phyloP scores from a whole-genome alignment of 352 stramenopile species.

The Globisporangium emineosum region DNA sequence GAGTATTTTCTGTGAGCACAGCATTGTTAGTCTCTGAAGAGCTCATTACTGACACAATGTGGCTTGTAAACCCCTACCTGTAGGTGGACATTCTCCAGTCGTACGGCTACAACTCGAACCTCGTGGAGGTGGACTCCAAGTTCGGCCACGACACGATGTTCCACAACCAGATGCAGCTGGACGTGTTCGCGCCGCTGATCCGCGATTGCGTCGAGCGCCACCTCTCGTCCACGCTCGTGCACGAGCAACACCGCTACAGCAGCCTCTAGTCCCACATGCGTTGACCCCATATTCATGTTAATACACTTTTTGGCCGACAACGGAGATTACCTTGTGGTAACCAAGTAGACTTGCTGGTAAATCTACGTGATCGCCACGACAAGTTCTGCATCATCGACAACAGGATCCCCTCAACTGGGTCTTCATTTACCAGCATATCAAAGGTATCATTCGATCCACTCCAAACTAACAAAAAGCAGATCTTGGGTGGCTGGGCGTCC shows the following conservation, averaged over 20 bases:
- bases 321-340: background rate
- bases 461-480: too few species aligned
- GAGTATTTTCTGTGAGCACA: background rate
- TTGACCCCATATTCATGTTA: background rate
- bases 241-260: constrained; percentile 81
- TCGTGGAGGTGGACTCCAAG: constrained; percentile 80
- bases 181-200: constrained; percentile 70
- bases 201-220: constrained; percentile 70
- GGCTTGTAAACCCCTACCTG: background rate
- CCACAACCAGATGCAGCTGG: constrained; percentile 72
- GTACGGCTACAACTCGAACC: constrained; percentile 56
- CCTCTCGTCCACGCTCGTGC: constrained; percentile 42
- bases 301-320: background rate
- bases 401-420: background rate
- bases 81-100: constrained; percentile 68
- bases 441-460: too few species aligned
- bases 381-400: background rate
- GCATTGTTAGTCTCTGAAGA: background rate
- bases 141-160: constrained; percentile 90
- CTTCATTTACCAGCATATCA: too few species aligned
- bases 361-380: background rate
- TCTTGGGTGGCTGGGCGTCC: too few species aligned
- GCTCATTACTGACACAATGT: background rate
- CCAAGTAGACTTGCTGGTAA: background rate
- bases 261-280: constrained; percentile 34